phyloP scores from a whole-genome alignment of 768 basidiomycete species.

The Lyophyllum atratum region DNA sequence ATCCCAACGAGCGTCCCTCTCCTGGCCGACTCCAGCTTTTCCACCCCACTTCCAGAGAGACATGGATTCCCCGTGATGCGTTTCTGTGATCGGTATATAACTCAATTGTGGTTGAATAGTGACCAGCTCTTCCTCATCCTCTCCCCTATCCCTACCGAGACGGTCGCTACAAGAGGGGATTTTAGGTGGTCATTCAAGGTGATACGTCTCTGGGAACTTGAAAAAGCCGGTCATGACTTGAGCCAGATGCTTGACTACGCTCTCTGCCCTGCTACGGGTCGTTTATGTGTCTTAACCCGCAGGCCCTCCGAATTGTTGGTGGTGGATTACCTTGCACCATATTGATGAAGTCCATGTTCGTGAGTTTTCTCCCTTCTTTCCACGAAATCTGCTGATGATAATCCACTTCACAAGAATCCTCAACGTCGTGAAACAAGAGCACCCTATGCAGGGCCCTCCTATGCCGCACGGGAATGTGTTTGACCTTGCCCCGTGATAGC shows the following conservation, averaged over 20 bases:
- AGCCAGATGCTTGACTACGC: not conserved
- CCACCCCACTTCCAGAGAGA: not conserved
- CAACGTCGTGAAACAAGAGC: too few relatives aligned
- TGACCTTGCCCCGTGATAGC: too few relatives aligned
- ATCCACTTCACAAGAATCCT: not conserved
- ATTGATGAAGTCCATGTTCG: not conserved
- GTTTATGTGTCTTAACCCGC: not conserved
- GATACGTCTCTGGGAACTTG: not conserved
- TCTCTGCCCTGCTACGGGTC: slow-evolving; percentile 1
- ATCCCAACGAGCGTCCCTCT: not conserved
- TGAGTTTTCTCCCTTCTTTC: not conserved
- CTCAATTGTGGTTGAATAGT: not conserved
- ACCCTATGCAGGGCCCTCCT: too few relatives aligned
- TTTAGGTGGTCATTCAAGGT: not conserved
- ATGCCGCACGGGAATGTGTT: too few relatives aligned
- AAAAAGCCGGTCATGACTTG: not conserved
- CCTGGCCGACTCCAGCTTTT: not conserved
- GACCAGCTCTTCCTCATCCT: not conserved
- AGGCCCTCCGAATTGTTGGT: not conserved
- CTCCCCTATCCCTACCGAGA: not conserved
- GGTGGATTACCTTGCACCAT: not conserved
- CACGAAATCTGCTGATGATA: not conserved
- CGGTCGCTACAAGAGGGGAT: not conserved
- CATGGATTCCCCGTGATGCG: not conserved
- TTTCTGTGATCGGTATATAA: not conserved